phyloP scores from a whole-genome alignment of 148 eudicot species.

The Amaranthus palmeri region DNA sequence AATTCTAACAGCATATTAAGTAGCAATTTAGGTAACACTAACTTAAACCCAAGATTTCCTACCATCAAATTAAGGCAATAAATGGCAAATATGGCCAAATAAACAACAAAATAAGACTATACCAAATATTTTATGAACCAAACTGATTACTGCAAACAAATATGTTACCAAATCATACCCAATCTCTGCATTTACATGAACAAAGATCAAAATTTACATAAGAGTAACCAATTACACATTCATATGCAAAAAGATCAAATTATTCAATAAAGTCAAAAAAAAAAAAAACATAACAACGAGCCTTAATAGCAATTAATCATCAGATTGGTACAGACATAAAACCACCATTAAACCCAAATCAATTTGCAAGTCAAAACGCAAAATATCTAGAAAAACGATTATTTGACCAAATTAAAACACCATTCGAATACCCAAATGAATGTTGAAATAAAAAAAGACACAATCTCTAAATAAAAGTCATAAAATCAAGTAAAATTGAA shows the following conservation, averaged over 20 bases:
- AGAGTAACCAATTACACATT: too few relatives aligned
- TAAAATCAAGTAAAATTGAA: neutral
- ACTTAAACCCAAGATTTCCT: neutral
- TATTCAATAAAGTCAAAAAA: neutral
- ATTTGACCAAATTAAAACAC: neutral
- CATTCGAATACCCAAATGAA: conserved; percentile 3
- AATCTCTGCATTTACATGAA: neutral
- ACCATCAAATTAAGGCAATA: neutral
- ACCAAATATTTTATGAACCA: neutral
- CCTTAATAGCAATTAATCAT: too few relatives aligned
- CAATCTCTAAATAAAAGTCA: too few relatives aligned
- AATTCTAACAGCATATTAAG: too few relatives aligned
- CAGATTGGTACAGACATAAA: too few relatives aligned
- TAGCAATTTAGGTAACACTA: too few relatives aligned
- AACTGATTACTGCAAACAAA: neutral
- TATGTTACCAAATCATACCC: neutral
- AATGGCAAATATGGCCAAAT: neutral
- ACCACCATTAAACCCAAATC: conserved; percentile 12
- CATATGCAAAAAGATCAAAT: too few relatives aligned
- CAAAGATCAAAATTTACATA: neutral
- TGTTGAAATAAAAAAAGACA: neutral
- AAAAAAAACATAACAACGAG: neutral
- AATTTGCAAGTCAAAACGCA: neutral
- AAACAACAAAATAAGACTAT: neutral
- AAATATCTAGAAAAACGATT: neutral